These are phyloP conservation scores for Rhazya stricta DNA, from an alignment of 257 asterid species.

Conservation along the genomic window DNA sequence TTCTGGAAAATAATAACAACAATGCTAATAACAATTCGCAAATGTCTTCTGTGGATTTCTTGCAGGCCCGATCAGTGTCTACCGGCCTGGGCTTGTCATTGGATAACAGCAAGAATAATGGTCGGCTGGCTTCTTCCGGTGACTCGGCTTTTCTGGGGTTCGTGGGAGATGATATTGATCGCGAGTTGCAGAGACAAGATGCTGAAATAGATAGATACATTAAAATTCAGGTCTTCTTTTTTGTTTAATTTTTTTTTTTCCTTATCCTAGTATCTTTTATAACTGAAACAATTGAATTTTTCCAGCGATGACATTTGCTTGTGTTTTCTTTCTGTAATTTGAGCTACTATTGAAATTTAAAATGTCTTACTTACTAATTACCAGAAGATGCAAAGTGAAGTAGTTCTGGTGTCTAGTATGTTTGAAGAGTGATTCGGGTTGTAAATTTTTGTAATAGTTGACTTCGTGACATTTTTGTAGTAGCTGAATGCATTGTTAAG, in stretches of 20 bases:
- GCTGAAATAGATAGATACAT: conserved; percentile 81
- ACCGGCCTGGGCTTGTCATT: conserved; percentile 91
- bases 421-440: background rate
- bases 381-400: background rate
- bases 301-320: background rate
- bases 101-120: conserved; percentile 40
- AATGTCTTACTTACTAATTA: background rate
- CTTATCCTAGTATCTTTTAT: background rate
- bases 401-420: background rate
- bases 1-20: conserved; percentile 52
- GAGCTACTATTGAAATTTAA: background rate
- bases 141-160: conserved; percentile 72
- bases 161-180: conserved; percentile 65
- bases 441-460: background rate
- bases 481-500: background rate
- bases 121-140: conserved; percentile 58
- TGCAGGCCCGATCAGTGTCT: conserved; percentile 86
- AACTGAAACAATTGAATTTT: background rate
- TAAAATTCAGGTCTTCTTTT: conserved; percentile 63
- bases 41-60: conserved; percentile 68
- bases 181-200: conserved; percentile 79
- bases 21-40: conserved; percentile 55
- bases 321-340: background rate
- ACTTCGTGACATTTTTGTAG: background rate
- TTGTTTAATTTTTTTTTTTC: background rate